phyloP scores from a whole-genome alignment of 176 grass and related monocot genomes.

The Tillandsia fasciculata region DNA sequence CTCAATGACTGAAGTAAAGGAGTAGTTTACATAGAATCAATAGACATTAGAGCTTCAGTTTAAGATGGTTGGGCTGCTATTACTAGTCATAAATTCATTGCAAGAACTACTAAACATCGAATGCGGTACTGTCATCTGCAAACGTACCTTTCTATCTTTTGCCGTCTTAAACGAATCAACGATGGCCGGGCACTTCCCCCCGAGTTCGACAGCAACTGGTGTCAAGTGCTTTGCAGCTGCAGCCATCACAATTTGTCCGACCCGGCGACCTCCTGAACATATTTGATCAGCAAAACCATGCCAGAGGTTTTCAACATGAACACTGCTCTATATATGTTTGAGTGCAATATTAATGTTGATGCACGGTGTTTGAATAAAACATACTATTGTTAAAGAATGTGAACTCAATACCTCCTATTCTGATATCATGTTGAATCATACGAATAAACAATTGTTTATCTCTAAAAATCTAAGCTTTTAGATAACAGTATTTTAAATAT shows the following conservation, averaged over 20 bases:
- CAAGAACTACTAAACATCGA: too few species aligned
- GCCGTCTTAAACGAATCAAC: conserved; percentile 41
- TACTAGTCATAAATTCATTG: too few species aligned
- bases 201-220: conserved; percentile 80
- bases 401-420: too few species aligned
- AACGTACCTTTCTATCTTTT: conserved; percentile 38
- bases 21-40: too few species aligned
- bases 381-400: too few species aligned
- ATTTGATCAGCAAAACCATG: background rate
- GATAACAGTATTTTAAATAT: too few species aligned
- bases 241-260: conserved; percentile 67
- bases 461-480: too few species aligned
- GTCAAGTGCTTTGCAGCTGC: conserved; percentile 83
- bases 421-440: too few species aligned
- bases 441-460: too few species aligned
- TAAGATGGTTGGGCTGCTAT: too few species aligned
- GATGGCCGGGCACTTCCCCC: conserved; percentile 93
- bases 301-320: background rate
- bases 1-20: too few species aligned
- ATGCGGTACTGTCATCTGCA: too few species aligned
- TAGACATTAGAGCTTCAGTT: background rate
- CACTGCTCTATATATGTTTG: background rate
- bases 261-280: conserved; percentile 45
- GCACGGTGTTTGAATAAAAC: background rate
- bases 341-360: background rate